Evolutionary conservation across 1,284 basidiomycete genomes (phyloP), one percentile per base, ranked within the genome.

Genomic region (Pyrrhoderma noxium): DNA sequence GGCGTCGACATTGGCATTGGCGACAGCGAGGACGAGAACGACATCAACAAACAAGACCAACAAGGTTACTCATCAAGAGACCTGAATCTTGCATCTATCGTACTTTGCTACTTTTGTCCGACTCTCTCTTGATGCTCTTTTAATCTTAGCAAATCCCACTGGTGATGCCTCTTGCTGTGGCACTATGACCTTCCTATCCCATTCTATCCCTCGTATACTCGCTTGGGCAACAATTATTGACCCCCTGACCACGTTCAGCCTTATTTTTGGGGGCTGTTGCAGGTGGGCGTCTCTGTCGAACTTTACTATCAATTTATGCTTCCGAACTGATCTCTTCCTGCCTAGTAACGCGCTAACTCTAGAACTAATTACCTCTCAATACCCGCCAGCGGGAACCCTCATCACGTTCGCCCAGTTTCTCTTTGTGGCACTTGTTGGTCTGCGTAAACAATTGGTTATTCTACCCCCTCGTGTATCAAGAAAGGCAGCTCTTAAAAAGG

Each of bases 371-470:
- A 86, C 82, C 1, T 73, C 77, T 2, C 67, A 74, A 45, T 74
- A 83, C 59, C 82, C 85, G 8, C 67, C 72, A 21, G 68, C 80
- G 45, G 91, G 91, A 50, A 79, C 85, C 18, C 76, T 94, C 49
- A 80, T 94, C 61, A 94, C 92, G 0, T 86, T 93, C 59, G 75
- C 83, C 41, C 92, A 94, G 65, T 93, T 93, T 66, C 56, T 87
- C 48, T 64, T 85, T 59, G 82, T 93, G 53, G 80, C 89, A 7
- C 57, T 90, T 1, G 70, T 80, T 57, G 82, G 84, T 0, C 70
- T 89, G 14, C 80, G 79, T 0, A 73, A 68, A 38, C 81, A 87
- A 61, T 53, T 85, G 35, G 64, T 66, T 60, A 53, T 60, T 5
- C 51, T 45, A 34, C 49, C 50, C 8, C 16, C 5, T 41, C 46